These are phyloP conservation scores for Heterobasidion occidentale DNA, from an alignment of 1,284 basidiomycete species.

Conservation along the genomic window DNA sequence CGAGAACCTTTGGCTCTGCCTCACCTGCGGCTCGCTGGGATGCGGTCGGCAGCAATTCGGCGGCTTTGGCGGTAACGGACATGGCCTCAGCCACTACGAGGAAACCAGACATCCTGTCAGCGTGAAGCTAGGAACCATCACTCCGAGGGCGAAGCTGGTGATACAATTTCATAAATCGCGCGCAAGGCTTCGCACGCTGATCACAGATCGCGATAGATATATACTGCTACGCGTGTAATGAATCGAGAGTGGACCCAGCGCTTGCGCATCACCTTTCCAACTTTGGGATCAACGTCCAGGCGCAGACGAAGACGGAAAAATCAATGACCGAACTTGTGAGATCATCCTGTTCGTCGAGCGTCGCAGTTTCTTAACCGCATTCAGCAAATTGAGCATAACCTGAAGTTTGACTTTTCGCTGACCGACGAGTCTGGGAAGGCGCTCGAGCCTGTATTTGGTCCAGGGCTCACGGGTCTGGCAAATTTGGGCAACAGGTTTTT, in stretches of 20 bases:
- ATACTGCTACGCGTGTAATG: constrained; percentile 92
- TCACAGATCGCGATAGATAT: constrained; percentile 50
- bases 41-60: constrained; percentile 90
- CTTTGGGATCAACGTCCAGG: constrained; percentile 85
- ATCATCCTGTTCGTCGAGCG: not conserved
- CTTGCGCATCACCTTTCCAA: constrained; percentile 69
- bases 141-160: constrained; percentile 86
- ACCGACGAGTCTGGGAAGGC: constrained; percentile 87
- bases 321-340: constrained; percentile 91
- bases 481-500: constrained; percentile 91
- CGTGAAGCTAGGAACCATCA: constrained; percentile 96
- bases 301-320: constrained; percentile 91
- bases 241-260: constrained; percentile 77
- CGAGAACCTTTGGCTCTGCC: constrained; percentile 92
- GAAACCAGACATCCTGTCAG: constrained; percentile 75
- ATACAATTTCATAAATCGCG: not conserved
- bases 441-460: constrained; percentile 84
- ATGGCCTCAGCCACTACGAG: constrained; percentile 81
- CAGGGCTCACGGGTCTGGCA: constrained; percentile 81
- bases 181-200: too few relatives aligned
- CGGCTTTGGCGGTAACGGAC: constrained; percentile 83
- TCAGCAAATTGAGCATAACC: constrained; percentile 95
- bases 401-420: constrained; percentile 92
- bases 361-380: not conserved
- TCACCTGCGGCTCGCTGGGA: constrained; percentile 91